Evolutionary conservation across 1,284 basidiomycete genomes (phyloP), one percentile per base, ranked within the genome.

Genomic region (Tilletia caries): DNA sequence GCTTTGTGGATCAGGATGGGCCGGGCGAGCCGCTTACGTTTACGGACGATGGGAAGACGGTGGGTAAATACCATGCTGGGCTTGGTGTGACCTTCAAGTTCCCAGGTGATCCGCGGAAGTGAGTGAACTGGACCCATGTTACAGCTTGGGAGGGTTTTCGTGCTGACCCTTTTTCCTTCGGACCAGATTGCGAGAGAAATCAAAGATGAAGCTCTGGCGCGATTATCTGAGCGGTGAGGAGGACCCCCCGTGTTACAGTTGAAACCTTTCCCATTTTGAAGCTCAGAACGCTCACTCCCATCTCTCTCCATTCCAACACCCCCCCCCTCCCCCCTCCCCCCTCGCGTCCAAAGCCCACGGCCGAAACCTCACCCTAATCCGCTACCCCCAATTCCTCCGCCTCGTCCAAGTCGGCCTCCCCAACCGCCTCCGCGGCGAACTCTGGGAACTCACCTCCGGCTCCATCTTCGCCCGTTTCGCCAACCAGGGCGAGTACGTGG

Each of bases 371-470:
- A 91, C 92, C 34, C 88, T 98, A n/a, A 86, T 98, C 43, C 91
- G 95, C 54, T 98, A 98, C 83, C 96, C 96, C 0, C 92, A 96
- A 83, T 95, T 94, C 83, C 95, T 95, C 48, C 90, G 96, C 25
- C 88, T 99, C 20, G 91, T 98, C 1, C 96, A 98, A 85, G 96
- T 98, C 68, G 96, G 96, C 67, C 87, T 99, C 8, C 96, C 96
- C 0, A 97, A 96, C 79, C 88, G 93, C 27, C 87, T 99, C 12
- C 89, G 96, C 46, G 96, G 96, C 18, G 96, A 98, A 84, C 91
- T 98, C 85, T 99, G 96, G 96, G 96, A 99, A 84, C 91, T 94
- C 1, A 88, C 97, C 33, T 95, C 93, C 6, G 96, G 96, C 0
- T 96, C 95, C 0, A 87, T 98, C 70, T 77, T 90, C 83, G 89